These are phyloP conservation scores for Cyphellophora attinorum DNA, from an alignment of 2,329 filamentous ascomycete species.

Conservation along the genomic window DNA sequence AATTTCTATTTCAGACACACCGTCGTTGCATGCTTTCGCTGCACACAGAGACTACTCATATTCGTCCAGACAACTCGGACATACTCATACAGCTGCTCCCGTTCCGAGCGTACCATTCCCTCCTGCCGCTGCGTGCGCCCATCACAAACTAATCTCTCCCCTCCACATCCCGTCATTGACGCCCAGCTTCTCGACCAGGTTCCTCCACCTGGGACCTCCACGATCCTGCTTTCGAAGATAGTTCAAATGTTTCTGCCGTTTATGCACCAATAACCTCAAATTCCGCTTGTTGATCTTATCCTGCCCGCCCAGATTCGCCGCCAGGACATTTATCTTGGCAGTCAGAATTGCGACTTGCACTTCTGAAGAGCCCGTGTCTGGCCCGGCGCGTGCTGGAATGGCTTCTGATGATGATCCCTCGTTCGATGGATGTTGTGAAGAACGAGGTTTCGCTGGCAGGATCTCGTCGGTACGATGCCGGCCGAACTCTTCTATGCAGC, in stretches of 20 bases:
- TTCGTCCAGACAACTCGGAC: too few relatives aligned
- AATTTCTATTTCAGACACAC: too few relatives aligned
- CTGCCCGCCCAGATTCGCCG: constrained; percentile 61
- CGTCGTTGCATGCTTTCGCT: too few relatives aligned
- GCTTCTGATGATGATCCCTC: constrained; percentile 3
- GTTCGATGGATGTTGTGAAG: constrained; percentile 11
- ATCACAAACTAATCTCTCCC: constrained; percentile 73
- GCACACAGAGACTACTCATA: too few relatives aligned
- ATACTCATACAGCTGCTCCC: too few relatives aligned
- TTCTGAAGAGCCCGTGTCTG: constrained; percentile 89
- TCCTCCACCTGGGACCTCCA: constrained; percentile 80
- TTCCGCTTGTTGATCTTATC: constrained; percentile 95
- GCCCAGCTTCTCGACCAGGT: constrained; percentile 75
- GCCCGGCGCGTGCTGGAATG: constrained; percentile 56
- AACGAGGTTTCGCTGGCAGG: constrained; percentile 52
- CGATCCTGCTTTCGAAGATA: constrained; percentile 86
- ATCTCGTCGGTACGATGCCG: constrained; percentile 74
- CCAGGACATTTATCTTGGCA: constrained; percentile 77
- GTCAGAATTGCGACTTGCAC: constrained; percentile 97
- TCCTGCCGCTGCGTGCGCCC: too few relatives aligned
- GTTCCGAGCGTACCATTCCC: too few relatives aligned
- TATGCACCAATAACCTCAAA: constrained; percentile 74
- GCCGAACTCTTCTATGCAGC: constrained; percentile 80
- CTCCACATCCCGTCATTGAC: constrained; percentile 83
- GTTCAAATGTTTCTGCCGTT: constrained; percentile 74